Evolutionary conservation across 768 basidiomycete species (phyloP).

Genomic region (Naganishia antarctica): DNA sequence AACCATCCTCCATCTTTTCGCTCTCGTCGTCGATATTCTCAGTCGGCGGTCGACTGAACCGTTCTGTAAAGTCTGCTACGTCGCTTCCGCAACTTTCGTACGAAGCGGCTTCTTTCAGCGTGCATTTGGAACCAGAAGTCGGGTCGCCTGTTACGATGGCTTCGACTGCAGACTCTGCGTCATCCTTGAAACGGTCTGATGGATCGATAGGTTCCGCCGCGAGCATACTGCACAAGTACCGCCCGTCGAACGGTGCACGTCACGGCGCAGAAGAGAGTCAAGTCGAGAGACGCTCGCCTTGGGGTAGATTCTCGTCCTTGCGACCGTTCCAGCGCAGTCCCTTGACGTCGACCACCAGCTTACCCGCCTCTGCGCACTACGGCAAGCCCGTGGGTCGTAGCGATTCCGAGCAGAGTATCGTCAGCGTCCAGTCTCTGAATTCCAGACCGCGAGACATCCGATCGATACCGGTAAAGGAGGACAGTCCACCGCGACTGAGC

Average conservation of each 20-base stretch:
- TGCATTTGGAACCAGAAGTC: not conserved
- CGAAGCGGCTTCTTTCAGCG: not conserved
- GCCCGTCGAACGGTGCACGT: not conserved
- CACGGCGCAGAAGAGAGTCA: not conserved
- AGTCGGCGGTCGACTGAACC: not conserved
- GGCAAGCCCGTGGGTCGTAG: not conserved
- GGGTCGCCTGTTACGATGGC: not conserved
- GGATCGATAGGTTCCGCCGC: not conserved
- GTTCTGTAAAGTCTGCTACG: constrained; percentile 7
- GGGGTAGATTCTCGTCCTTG: constrained; percentile 5
- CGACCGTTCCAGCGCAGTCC: constrained; percentile 10
- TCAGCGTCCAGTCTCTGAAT: not conserved
- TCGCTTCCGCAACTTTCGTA: constrained; percentile 9
- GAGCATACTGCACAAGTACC: constrained; percentile 6
- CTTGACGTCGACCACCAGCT: not conserved
- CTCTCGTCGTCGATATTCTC: constrained; percentile 14
- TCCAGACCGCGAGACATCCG: not conserved
- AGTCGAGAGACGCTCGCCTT: not conserved
- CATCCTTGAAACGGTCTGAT: not conserved
- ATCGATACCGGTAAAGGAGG: not conserved
- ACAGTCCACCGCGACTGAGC: constrained; percentile 13
- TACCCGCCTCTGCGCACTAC: not conserved
- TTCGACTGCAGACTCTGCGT: not conserved
- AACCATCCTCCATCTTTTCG: constrained; percentile 16
- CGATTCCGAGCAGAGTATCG: constrained; percentile 1